Evolutionary conservation across 208 protist genomes (phyloP), one percentile per base, ranked within the genome.

Genomic region (Phytomonas serpens): DNA sequence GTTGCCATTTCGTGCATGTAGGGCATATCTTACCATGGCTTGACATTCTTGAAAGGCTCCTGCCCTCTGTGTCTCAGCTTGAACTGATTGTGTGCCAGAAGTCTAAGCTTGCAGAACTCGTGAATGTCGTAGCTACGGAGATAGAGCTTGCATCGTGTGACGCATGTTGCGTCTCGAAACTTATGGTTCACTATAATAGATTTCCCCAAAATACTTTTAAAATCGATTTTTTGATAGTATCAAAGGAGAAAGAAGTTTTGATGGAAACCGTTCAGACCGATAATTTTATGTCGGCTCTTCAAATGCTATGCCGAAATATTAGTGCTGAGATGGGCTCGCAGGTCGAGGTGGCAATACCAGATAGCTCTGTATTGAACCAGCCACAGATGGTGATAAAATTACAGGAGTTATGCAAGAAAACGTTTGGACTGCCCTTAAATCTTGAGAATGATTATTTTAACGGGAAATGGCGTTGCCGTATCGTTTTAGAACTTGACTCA

Each of bases 391-490:
- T 57, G 47, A 57, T 27, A 9, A 1, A 7, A 57, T 57, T 57
- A 27, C 13, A 57, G 47, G 27, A 27, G 5, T 6, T 57, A 27
- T 57, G 47, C 27, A 6, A 19, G 4, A 9, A 27, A 19, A 27
- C 47, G 23, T 27, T 57, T 11, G 47, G 47, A 27, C 47, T 57
- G 47, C 47, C 47, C 7, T 23, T 57, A 27, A 19, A 57, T 0
- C 19, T 57, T 27, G 47, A 57, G 0, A 57, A 19, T 57, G 1
- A 5, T 57, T 57, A 64, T 27, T 73, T 74, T 19, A 69, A 83
- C 4, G 32, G 66, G 3, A 16, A 42, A 61, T 94, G 88, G 88
- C 79, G 88, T 65, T 90, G 84, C 65, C 77, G 77, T 33, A 29
- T 94, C 33, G 83, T 77, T 68, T 30, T 90, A 27, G 68, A 62